A percentile compares a stretch with the other conserved stretches of the same genome.
Conservation (phyloP, 1,139 yeast genomes). For the Pichia cactophila region DNA sequence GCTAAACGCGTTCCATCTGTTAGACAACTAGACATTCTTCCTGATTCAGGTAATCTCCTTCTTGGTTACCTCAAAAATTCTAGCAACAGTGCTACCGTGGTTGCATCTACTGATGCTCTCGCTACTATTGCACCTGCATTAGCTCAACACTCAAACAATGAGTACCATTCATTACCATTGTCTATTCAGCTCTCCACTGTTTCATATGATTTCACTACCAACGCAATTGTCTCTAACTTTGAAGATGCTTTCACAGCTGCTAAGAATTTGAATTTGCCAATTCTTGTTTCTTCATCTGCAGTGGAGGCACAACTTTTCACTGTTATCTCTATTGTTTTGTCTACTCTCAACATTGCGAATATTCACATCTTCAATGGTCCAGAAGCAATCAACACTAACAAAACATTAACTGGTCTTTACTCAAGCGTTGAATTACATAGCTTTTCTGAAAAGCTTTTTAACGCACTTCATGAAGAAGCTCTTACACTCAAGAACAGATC, state of each 20-base stretch:
- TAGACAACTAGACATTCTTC: conserved; percentile 62
- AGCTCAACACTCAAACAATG: conserved; percentile 28
- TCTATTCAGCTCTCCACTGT: conserved; percentile 68
- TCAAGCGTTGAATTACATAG: conserved; percentile 39
- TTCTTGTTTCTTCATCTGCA: conserved; percentile 58
- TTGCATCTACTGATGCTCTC: conserved; percentile 65
- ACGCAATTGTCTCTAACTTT: conserved; percentile 58
- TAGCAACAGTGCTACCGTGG: conserved; percentile 32
- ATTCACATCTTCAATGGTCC: conserved; percentile 78
- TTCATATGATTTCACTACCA: conserved; percentile 50
- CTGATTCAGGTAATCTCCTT: conserved; percentile 78
- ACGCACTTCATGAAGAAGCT: conserved; percentile 23
- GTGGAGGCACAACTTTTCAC: conserved; percentile 64
- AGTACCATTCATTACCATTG: conserved; percentile 45
- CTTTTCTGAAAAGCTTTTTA: conserved; percentile 35
- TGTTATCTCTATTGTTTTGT: conserved; percentile 57
- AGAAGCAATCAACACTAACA: conserved; percentile 50
- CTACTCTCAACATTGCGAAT: conserved; percentile 49
- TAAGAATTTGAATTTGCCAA: conserved; percentile 58
- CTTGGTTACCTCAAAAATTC: conserved; percentile 59
- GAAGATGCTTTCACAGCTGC: conserved; percentile 59
- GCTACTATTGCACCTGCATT: conserved; percentile 56
- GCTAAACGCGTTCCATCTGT: conserved; percentile 50
- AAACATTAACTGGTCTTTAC: conserved; percentile 41
- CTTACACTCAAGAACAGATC: conserved; percentile 20